phyloP scores from a whole-genome alignment of 2,329 filamentous ascomycete genomes.

The Zasmidium cellare region DNA sequence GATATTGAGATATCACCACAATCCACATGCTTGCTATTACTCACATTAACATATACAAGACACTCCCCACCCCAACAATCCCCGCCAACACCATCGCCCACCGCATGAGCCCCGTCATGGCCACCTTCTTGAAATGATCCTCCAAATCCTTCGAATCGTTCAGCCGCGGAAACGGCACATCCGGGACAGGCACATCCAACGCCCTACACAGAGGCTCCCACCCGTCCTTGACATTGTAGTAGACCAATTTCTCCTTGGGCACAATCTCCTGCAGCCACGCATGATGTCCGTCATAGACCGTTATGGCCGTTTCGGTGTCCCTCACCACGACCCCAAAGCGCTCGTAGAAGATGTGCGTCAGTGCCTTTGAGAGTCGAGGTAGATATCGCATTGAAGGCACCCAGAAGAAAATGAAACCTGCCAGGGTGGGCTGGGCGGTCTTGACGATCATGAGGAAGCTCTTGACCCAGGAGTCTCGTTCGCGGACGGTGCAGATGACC shows the following conservation, averaged over 20 bases:
- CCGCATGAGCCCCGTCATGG: neutral
- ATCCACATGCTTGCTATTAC: too few relatives aligned
- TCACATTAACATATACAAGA: neutral
- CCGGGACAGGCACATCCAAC: slow-evolving; percentile 22
- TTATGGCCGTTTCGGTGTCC: neutral
- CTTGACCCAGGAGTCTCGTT: slow-evolving; percentile 8
- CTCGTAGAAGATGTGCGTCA: slow-evolving; percentile 9
- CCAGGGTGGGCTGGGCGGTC: slow-evolving; percentile 4
- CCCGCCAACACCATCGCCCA: neutral
- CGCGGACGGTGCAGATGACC: slow-evolving; percentile 8
- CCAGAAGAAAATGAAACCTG: slow-evolving; percentile 15
- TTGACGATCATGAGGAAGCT: slow-evolving; percentile 6
- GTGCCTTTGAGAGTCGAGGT: neutral
- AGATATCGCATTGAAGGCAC: slow-evolving; percentile 13
- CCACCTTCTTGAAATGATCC: slow-evolving; percentile 1
- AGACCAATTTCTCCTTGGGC: slow-evolving; percentile 16
- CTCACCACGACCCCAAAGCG: neutral
- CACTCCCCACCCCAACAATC: neutral
- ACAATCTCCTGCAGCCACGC: slow-evolving; percentile 3
- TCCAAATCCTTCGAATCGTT: slow-evolving; percentile 9
- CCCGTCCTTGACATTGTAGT: slow-evolving; percentile 23
- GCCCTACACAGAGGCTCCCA: slow-evolving; percentile 32
- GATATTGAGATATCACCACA: too few relatives aligned
- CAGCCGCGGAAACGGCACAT: slow-evolving; percentile 18
- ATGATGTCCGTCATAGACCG: slow-evolving; percentile 3